Percentiles rank a stretch among this genome's conserved stretches.
Conservation (phyloP, 352 stramenopile genomes). For the Peronospora destructor region DNA sequence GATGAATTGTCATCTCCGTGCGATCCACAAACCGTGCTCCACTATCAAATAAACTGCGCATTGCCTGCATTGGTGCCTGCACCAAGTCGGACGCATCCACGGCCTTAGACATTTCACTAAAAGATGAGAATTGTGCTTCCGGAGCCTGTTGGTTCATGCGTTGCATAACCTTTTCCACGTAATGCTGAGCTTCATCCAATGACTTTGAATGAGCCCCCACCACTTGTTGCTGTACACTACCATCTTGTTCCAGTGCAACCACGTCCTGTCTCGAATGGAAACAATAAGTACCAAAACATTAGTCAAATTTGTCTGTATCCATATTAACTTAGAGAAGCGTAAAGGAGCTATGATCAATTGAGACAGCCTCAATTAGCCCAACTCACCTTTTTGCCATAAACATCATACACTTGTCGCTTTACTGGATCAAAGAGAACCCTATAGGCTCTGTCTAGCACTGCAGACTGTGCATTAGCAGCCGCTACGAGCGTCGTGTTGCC, state of each 20-base stretch:
- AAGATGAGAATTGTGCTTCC: slow-evolving; percentile 68
- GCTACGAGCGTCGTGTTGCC: slow-evolving; percentile 45
- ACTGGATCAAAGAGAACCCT: slow-evolving; percentile 70
- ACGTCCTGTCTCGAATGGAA: slow-evolving; percentile 29
- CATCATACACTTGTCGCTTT: slow-evolving; percentile 63
- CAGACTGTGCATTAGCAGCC: slow-evolving; percentile 71
- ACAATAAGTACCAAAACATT: neutral
- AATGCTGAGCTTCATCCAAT: slow-evolving; percentile 41
- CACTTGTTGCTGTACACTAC: slow-evolving; percentile 22
- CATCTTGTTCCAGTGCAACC: slow-evolving; percentile 57
- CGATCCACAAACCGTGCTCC: slow-evolving; percentile 45
- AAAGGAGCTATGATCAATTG: neutral
- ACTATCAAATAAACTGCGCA: slow-evolving; percentile 42
- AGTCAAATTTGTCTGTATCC: neutral
- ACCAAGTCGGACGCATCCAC: slow-evolving; percentile 78
- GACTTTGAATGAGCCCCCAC: slow-evolving; percentile 44
- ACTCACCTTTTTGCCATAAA: slow-evolving; percentile 62
- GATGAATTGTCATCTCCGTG: slow-evolving; percentile 78
- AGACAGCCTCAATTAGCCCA: neutral
- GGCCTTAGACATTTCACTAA: slow-evolving; percentile 74
- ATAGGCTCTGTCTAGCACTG: slow-evolving; percentile 72
- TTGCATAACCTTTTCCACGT: slow-evolving; percentile 51
- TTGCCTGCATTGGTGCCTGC: slow-evolving; percentile 45
- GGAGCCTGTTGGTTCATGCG: slow-evolving; percentile 63
- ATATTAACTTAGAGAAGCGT: slow-evolving; percentile 6